phyloP scores from a whole-genome alignment of 2,329 filamentous ascomycete genomes.

The Ascochyta pisi region DNA sequence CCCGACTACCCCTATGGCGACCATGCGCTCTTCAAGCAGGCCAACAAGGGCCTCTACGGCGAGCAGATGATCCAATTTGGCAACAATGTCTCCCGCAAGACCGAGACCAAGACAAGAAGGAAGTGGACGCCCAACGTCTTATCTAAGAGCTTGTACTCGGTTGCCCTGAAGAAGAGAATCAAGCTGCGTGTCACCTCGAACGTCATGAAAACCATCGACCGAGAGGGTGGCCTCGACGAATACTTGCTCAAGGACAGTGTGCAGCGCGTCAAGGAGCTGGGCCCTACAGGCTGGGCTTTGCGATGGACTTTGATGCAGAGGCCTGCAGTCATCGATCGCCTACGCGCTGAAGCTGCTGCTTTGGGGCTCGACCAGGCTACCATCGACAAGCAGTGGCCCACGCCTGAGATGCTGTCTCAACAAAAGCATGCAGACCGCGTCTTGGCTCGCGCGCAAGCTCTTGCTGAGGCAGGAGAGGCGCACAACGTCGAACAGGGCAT shows the following conservation, averaged over 20 bases:
- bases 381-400: constrained; percentile 44
- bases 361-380: constrained; percentile 66
- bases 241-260: constrained; percentile 86
- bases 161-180: constrained; percentile 67
- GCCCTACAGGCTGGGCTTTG: constrained; percentile 87
- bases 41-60: constrained; percentile 77
- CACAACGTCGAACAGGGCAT: constrained; percentile 14
- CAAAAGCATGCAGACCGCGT: constrained; percentile 23
- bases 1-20: constrained; percentile 74
- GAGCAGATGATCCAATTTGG: constrained; percentile 75
- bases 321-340: constrained; percentile 67
- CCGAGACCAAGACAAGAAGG: constrained; percentile 73
- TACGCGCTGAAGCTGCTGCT: constrained; percentile 68
- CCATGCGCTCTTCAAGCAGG: constrained; percentile 77
- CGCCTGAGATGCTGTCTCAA: constrained; percentile 23
- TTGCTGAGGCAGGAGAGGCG: constrained; percentile 8
- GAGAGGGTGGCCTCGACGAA: constrained; percentile 86
- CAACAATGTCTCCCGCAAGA: constrained; percentile 74
- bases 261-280: constrained; percentile 81
- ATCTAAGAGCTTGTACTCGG: constrained; percentile 71
- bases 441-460: constrained; percentile 16
- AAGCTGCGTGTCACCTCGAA: constrained; percentile 73
- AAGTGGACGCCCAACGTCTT: constrained; percentile 77
- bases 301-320: constrained; percentile 91
- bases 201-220: constrained; percentile 73